phyloP scores from a whole-genome alignment of 23 red algal species.

The Cyanidiococcus yangmingshanensis region DNA sequence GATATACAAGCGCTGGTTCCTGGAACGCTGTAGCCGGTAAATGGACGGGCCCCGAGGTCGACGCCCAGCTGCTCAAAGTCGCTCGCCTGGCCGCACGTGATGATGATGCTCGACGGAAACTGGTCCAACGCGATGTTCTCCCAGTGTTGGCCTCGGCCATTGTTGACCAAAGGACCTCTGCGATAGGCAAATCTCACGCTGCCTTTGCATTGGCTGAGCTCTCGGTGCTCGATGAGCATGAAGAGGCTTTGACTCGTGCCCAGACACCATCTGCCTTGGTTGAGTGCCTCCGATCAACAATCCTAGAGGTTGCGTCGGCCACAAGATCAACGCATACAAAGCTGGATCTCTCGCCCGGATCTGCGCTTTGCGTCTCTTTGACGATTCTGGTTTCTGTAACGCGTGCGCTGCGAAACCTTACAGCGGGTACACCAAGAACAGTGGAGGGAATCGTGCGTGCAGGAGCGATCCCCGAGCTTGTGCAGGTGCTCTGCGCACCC shows the following conservation, averaged over 20 bases:
- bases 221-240: slow-evolving; percentile 8
- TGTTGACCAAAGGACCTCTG: not conserved
- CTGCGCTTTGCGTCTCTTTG: not conserved
- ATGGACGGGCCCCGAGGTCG: not conserved
- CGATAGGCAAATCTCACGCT: not conserved
- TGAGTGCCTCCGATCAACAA: not conserved
- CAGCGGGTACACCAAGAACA: not conserved
- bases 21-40: not conserved
- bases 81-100: not conserved
- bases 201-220: slow-evolving; percentile 15
- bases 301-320: not conserved
- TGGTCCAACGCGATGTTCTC: slow-evolving; percentile 1
- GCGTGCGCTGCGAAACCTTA: slow-evolving; percentile 2
- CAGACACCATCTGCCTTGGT: not conserved
- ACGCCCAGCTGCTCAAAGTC: slow-evolving; percentile 6
- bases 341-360: not conserved
- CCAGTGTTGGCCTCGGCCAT: slow-evolving; percentile 1
- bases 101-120: not conserved
- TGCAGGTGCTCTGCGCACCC: not conserved
- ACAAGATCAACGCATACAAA: not conserved
- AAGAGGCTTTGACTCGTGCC: not conserved
- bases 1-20: not conserved
- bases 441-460: not conserved
- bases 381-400: not conserved
- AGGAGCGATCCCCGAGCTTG: not conserved